Evolutionary conservation across 495 filamentous ascomycete species (phyloP), one percentile per base, ranked within the genome.

Genomic region (Neurospora sp.): DNA sequence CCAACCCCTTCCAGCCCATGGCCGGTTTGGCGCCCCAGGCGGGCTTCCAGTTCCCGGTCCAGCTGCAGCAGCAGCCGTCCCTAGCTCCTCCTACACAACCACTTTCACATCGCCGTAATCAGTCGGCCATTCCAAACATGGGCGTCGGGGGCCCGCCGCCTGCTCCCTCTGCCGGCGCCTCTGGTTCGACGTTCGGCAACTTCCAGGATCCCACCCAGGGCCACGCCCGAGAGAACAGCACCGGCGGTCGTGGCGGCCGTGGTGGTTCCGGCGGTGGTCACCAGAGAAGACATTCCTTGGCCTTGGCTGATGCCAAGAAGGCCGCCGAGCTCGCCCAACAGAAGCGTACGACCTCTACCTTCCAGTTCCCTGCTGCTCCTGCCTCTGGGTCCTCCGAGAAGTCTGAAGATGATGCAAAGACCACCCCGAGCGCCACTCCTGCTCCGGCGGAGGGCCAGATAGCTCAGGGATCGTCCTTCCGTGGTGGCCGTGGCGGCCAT

Each of bases 261-360:
- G 94, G 94, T 74, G 85, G 87, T 48, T 83, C 84, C 44, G 91
- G 90, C 69, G 88, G 90, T 72, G 96, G 94, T 69, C 96, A 99
- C 80, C 92, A 96, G 81, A 90, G 96, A 74, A 92, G 96, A 80
- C 96, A 99, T 82, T 99, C 96, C 22, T 88, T 99, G 71, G 96
- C 94, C 68, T 83, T 99, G 71, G 93, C 94, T 5, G 96, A 99
- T 81, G 96, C 96, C 38, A 98, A 97, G 86, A 98, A 97, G 84
- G 96, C 96, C 39, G 96, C 96, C 61, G 96, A 99, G 80, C 81
- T 97, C 22, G 96, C 96, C 61, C 96, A 99, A 83, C 94, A 97
- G 83, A 98, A 98, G 84, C 88, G 95, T 78, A 96, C 93, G 37
- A 94, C 94, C 14, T 92, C 93, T 73, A 92, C 89, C 20, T 99